Evolutionary conservation across 306 rosid species (phyloP), one percentile per base, ranked within the genome.

Genomic region (Pyrus bretschneideri): DNA sequence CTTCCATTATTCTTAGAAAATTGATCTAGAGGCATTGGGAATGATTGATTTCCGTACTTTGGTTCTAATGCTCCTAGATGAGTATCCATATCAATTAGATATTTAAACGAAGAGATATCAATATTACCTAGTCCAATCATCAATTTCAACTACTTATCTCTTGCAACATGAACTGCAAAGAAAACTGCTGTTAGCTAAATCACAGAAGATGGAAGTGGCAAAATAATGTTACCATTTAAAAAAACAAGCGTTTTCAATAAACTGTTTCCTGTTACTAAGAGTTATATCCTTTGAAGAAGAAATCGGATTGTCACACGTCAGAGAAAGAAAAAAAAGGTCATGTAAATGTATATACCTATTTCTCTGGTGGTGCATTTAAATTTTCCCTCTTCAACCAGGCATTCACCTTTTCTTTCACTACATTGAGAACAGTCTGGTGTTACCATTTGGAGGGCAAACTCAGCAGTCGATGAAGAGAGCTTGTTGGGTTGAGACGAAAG

Each of bases 71-170:
- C 3, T 12, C 42, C 66, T 58, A 25, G 33, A 60, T 73, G 33
- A 40, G 38, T 33, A 10, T 18, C 13, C 12, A 63, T 54, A 46
- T 46, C n/a, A 17, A 30, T 19, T 25, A n/a, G 0, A 23, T n/a
- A 18, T 46, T 44, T n/a, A 27, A 30, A 14, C 21, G 4, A 1
- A 1, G 61, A 38, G 63, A 60, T 60, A 27, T 62, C 61, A 3
- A 49, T 60, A 64, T 78, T 86, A 89, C 97, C 91, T 80, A 89
- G 54, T 60, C 81, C 80, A 29, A 85, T 63, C 89, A 35, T 35
- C 40, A 35, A 35, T 35, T 73, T 69, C 57, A 11, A 15, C 12
- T 1, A 23, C 6, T 12, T 40, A 2, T 51, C 18, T 71, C 22
- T 85, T 89, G 89, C 80, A 80, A 58, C 67, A n/a, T 33, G 22